These are phyloP conservation scores for Carallia pectinifolia DNA, from an alignment of 345 rosid genomes.

Conservation along the genomic window DNA sequence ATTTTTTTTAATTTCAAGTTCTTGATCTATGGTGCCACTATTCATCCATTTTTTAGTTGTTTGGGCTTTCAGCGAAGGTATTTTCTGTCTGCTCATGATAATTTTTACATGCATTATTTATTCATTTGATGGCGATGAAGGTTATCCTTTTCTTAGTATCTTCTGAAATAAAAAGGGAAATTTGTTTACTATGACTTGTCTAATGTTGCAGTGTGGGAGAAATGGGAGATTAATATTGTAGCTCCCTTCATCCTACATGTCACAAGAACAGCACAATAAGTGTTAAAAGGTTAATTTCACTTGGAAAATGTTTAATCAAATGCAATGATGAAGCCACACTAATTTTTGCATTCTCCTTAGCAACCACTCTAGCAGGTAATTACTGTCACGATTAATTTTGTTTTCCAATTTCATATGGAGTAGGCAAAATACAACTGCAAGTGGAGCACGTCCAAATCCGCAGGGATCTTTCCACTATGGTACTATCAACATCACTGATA, in stretches of 20 bases:
- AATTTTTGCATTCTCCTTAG: background rate
- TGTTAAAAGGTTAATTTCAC: too few relatives aligned
- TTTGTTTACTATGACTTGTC: too few relatives aligned
- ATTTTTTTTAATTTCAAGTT: background rate
- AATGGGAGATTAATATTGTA: too few relatives aligned
- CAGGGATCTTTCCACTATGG: slow-evolving; percentile 97
- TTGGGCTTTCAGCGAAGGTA: too few relatives aligned
- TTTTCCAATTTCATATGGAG: slow-evolving; percentile 8
- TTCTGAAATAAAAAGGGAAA: background rate
- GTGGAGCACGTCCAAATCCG: slow-evolving; percentile 98
- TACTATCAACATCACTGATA: slow-evolving; percentile 68
- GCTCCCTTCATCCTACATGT: background rate
- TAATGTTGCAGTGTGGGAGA: too few relatives aligned
- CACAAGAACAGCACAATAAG: background rate
- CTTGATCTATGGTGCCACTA: background rate
- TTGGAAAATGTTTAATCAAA: too few relatives aligned
- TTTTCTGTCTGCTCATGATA: background rate
- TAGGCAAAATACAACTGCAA: slow-evolving; percentile 84
- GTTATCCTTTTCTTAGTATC: background rate
- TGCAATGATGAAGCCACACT: too few relatives aligned
- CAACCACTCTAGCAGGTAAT: background rate
- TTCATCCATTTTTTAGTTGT: background rate
- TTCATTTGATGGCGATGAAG: background rate
- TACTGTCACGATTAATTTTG: too few relatives aligned
- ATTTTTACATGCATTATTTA: background rate